Evolutionary conservation across 2,329 filamentous ascomycete species (phyloP), one percentile per base, ranked within the genome.

Genomic region (Phialophora macrospora): DNA sequence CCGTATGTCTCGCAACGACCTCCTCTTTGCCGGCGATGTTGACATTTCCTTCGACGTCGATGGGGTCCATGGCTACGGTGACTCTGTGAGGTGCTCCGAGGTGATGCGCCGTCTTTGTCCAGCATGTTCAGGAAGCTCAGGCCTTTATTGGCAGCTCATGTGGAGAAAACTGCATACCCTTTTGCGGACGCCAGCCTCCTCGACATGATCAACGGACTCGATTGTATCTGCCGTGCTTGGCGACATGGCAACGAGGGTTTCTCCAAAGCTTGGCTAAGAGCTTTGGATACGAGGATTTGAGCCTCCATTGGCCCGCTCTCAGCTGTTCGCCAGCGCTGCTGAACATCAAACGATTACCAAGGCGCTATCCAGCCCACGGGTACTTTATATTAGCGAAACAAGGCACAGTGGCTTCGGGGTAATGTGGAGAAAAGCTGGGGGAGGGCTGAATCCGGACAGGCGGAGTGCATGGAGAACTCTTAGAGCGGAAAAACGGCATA

Each of bases 31-130:
- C 49, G 3, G n/a, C 24, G 28, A 55, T 49, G 56, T 64, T 64
- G 44, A 64, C 22, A 41, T 64, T 64, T 30, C 51, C 56, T 61
- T 64, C 62, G n/a, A 56, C 62, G 20, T 60, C 62, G 34, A 60
- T 41, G 12, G 62, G 57, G 49, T 60, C 56, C 62, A 64, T 64
- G 62, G 14, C 46, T 55, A 20, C 56, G 34, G 20, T 28, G 28
- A 8, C 52, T 44, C 14, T 4, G 48, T 14, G 22, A 51, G 22
- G 9, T 51, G 20, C 26, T 1, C 22, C 38, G 17, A 44, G 38
- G 6, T 8, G 38, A 3, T 44, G 38, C 38, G 17, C 17, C n/a
- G 38, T 44, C 5, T 44, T 7, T 8, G 14, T 2, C 8, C 22
- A 14, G 48, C 20, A 51, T 12, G 9, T 51, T 11, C 48, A 26